These are phyloP conservation scores for Acer yangbiense DNA, from an alignment of 345 rosid species.

Conservation along the genomic window DNA sequence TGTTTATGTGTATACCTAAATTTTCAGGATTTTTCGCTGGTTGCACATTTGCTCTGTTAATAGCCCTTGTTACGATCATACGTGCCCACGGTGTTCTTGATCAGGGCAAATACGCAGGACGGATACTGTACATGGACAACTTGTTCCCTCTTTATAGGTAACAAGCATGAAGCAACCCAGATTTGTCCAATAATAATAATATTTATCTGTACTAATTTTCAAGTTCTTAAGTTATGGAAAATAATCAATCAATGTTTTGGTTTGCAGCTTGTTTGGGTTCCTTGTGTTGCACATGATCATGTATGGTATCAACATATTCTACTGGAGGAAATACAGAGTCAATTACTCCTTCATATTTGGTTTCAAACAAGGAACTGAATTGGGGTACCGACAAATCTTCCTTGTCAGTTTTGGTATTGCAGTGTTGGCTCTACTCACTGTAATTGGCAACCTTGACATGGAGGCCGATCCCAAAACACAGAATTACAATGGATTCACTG, in stretches of 20 bases:
- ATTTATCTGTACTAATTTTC: not conserved
- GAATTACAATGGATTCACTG: constrained; percentile 32
- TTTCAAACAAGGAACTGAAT: constrained; percentile 48
- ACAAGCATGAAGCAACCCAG: not conserved
- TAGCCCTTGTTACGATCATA: constrained; percentile 44
- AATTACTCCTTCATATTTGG: constrained; percentile 59
- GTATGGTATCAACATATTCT: constrained; percentile 46
- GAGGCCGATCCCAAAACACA: constrained; percentile 43
- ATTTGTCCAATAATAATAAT: too few species aligned
- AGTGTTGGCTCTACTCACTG: constrained; percentile 31
- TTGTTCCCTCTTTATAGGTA: constrained; percentile 74
- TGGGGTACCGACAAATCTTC: constrained; percentile 41
- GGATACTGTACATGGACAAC: constrained; percentile 46
- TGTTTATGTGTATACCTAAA: not conserved
- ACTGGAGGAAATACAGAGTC: constrained; percentile 49
- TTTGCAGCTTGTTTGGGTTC: constrained; percentile 44
- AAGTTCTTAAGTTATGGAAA: constrained; percentile 1
- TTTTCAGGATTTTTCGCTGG: constrained; percentile 61
- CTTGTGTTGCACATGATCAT: constrained; percentile 45
- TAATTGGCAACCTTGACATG: constrained; percentile 46
- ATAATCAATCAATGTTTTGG: not conserved
- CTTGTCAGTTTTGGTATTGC: constrained; percentile 42
- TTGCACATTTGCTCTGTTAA: constrained; percentile 48
- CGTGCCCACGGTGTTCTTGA: constrained; percentile 42
- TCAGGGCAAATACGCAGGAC: constrained; percentile 7